Conservation (phyloP, 805 yeast genomes). For the Ogataea degrootiae region DNA sequence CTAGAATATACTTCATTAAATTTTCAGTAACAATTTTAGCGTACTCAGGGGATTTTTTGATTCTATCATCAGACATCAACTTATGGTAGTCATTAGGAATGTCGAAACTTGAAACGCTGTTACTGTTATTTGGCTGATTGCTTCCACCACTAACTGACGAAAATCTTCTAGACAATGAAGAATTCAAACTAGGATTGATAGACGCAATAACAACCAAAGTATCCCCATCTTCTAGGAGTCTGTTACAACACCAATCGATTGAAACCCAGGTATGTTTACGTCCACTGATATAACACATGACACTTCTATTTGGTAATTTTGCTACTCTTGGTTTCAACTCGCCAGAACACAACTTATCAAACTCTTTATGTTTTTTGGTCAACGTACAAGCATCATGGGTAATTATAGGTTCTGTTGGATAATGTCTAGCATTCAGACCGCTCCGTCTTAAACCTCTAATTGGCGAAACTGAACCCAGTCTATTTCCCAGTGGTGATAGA, state of each 20-base stretch:
- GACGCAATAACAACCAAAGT: conserved; percentile 58
- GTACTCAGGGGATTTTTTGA: conserved; percentile 42
- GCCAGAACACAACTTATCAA: conserved; percentile 41
- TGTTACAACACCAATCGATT: conserved; percentile 60
- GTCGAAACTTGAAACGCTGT: not conserved
- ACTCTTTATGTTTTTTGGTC: conserved; percentile 43
- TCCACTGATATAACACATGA: conserved; percentile 65
- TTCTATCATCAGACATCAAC: conserved; percentile 28
- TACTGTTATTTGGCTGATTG: no score
- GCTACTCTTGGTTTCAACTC: conserved; percentile 30
- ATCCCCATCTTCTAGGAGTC: conserved; percentile 60
- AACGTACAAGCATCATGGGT: conserved; percentile 38
- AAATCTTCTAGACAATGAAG: conserved; percentile 20
- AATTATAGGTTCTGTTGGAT: conserved; percentile 34
- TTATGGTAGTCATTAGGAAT: not conserved
- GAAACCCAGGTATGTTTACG: conserved; percentile 80
- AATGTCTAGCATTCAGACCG: conserved; percentile 14
- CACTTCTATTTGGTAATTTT: conserved; percentile 44
- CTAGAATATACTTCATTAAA: conserved; percentile 48
- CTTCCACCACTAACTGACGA: conserved; percentile 4
- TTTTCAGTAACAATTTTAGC: conserved; percentile 41
- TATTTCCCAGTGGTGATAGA: conserved; percentile 16
- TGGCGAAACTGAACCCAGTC: conserved; percentile 21
- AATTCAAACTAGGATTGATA: conserved; percentile 29
- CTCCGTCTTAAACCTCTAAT: conserved; percentile 8